Evolutionary conservation across 2,329 filamentous ascomycete genomes (phyloP).

Genomic region (Nannizzia gypsea): DNA sequence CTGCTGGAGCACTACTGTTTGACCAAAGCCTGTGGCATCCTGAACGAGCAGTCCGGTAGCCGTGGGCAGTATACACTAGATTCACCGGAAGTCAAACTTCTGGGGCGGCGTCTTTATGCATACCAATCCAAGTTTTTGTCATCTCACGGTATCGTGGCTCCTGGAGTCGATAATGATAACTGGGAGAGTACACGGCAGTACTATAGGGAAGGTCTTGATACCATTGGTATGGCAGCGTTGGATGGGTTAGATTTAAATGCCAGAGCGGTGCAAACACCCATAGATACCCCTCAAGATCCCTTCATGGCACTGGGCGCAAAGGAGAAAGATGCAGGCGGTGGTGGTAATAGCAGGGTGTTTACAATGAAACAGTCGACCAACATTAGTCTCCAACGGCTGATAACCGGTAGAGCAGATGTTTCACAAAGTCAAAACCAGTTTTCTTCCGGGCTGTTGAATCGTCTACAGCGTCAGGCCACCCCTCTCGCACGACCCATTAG

Average conservation of each 20-base stretch:
- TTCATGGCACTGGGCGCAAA: neutral
- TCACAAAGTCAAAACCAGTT: constrained; percentile 7
- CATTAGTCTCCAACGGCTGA: constrained; percentile 8
- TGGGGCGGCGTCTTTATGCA: constrained; percentile 32
- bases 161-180: constrained; percentile 30
- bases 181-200: constrained; percentile 26
- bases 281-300: neutral
- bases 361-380: neutral
- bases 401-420: constrained; percentile 9
- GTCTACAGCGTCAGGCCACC: constrained; percentile 14
- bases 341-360: neutral
- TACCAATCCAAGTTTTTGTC: constrained; percentile 34
- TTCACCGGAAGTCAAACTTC: constrained; percentile 31
- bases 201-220: constrained; percentile 35
- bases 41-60: constrained; percentile 30
- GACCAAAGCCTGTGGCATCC: constrained; percentile 33
- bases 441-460: constrained; percentile 10
- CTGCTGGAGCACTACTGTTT: constrained; percentile 36
- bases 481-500: constrained; percentile 13
- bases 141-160: constrained; percentile 30
- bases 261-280: neutral
- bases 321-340: neutral
- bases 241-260: constrained; percentile 19
- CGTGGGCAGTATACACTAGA: constrained; percentile 28
- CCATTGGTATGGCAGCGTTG: constrained; percentile 28